These are phyloP conservation scores for Hypholoma fasciculare DNA, from an alignment of 768 basidiomycete genomes.

Conservation along the genomic window DNA sequence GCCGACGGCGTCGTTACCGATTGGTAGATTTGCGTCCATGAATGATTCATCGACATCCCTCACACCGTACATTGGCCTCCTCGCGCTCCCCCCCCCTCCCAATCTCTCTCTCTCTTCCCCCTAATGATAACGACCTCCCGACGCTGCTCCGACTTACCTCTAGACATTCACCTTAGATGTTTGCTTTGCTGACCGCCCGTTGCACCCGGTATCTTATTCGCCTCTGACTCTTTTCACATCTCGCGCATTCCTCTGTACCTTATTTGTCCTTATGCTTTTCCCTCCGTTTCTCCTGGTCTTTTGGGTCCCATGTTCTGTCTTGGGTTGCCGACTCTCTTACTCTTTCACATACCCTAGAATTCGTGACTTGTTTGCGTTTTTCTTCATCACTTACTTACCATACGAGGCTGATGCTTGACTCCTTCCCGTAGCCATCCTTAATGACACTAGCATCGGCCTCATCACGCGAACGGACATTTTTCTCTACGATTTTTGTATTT, in stretches of 20 bases:
- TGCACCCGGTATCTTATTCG: conserved; percentile 4
- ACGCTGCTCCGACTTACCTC: neutral
- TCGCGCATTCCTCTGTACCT: conserved; percentile 5
- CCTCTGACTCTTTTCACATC: neutral
- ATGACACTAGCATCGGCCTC: neutral
- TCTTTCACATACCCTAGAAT: conserved; percentile 16
- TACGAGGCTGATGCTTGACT: neutral
- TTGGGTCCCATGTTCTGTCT: neutral
- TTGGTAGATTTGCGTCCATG: conserved; percentile 31
- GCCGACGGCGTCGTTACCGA: conserved; percentile 43
- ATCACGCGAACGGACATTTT: conserved; percentile 1
- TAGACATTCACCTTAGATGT: conserved; percentile 19
- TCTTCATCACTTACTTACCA: neutral
- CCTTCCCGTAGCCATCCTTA: neutral
- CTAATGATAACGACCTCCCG: conserved; percentile 4
- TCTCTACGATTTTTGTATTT: neutral
- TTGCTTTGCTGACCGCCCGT: neutral
- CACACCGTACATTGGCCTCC: neutral
- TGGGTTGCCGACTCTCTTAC: neutral
- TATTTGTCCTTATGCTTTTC: conserved; percentile 7
- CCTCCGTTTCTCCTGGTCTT: conserved; percentile 6
- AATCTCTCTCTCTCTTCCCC: neutral
- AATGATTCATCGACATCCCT: neutral
- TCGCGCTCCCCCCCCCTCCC: neutral
- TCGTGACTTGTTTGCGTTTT: neutral